These are phyloP conservation scores for Effrenium voratum DNA, from an alignment of 73 alveolate species.

Conservation along the genomic window DNA sequence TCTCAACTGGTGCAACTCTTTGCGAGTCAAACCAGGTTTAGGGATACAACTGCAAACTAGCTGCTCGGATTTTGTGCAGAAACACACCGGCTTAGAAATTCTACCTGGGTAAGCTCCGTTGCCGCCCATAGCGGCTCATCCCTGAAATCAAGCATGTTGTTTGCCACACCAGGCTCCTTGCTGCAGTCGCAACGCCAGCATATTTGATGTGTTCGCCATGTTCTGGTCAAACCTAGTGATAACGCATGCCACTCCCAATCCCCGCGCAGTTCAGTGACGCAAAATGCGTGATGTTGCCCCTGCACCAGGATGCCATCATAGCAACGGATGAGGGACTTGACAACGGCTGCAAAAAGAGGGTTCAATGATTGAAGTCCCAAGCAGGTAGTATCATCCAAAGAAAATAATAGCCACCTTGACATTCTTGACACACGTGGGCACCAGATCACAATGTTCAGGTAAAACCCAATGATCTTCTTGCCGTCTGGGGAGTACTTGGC, in stretches of 20 bases:
- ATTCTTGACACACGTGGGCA: neutral
- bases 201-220: neutral
- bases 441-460: neutral
- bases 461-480: neutral
- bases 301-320: neutral
- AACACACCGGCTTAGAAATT: neutral
- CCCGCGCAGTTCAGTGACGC: neutral
- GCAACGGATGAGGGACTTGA: neutral
- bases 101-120: constrained; percentile 9
- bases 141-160: neutral
- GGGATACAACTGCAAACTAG: neutral
- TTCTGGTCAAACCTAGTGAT: neutral
- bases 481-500: neutral
- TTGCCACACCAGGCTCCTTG: neutral
- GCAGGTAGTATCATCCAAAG: neutral
- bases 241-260: constrained; percentile 37
- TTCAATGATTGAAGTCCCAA: neutral
- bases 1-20: neutral
- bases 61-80: neutral
- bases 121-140: constrained; percentile 18
- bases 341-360: neutral
- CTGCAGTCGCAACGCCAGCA: constrained; percentile 44
- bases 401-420: neutral
- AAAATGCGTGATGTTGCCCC: neutral
- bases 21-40: neutral